These are phyloP conservation scores for Betula pendula DNA, from an alignment of 306 rosid species.

Conservation along the genomic window DNA sequence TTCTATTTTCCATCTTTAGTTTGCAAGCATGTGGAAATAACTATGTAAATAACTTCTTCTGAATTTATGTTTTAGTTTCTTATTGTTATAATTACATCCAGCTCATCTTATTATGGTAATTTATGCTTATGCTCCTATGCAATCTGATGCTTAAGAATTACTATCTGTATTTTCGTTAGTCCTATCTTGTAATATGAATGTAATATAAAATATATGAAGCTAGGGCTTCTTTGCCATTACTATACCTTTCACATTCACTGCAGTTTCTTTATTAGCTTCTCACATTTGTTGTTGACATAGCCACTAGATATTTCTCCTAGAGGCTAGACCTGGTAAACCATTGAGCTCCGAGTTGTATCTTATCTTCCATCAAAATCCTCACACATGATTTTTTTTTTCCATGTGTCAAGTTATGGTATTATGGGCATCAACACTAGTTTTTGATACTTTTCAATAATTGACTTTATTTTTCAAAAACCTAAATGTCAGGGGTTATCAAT, in stretches of 20 bases:
- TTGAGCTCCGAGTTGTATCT: not conserved
- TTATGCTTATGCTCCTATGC: not conserved
- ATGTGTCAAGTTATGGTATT: not conserved
- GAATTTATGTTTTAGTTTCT: not conserved
- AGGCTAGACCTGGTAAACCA: not conserved
- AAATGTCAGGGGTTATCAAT: slow-evolving; percentile 75
- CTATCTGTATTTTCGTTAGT: not conserved
- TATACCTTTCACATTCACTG: not conserved
- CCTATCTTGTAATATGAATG: not conserved
- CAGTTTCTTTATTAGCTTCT: not conserved
- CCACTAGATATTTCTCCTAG: not conserved
- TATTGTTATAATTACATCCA: not conserved
- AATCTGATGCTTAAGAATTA: not conserved
- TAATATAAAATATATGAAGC: not conserved
- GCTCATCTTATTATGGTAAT: not conserved
- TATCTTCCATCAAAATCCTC: not conserved
- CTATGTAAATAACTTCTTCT: not conserved
- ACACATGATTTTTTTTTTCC: not conserved
- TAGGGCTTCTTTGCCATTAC: not conserved
- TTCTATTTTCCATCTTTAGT: not conserved
- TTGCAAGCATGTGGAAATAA: not conserved
- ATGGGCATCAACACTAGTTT: not conserved
- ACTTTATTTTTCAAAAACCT: slow-evolving; percentile 2
- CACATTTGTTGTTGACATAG: not conserved
- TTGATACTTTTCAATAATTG: slow-evolving; percentile 3